Conservation (phyloP, 306 rosid genomes). For the Clitoria ternatea region DNA sequence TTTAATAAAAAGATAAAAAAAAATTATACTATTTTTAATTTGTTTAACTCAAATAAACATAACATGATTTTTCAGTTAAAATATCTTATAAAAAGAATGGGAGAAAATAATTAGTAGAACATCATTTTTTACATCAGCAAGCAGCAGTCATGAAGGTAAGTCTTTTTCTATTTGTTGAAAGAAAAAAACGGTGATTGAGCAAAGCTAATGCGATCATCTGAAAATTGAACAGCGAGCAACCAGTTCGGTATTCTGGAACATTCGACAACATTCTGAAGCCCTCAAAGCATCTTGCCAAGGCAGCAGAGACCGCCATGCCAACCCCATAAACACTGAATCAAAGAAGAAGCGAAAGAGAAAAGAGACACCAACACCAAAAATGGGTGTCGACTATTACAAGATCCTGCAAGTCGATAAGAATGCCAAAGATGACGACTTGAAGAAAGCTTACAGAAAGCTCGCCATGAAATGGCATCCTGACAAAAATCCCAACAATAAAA, state of each 20-base stretch:
- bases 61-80: too few relatives aligned
- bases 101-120: too few relatives aligned
- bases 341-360: constrained; percentile 24
- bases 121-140: too few relatives aligned
- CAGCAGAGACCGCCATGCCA: too few relatives aligned
- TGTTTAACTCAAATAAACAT: too few relatives aligned
- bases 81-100: too few relatives aligned
- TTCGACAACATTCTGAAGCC: constrained; percentile 28
- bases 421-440: constrained; percentile 56
- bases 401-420: constrained; percentile 48
- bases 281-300: too few relatives aligned
- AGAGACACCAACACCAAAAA: constrained; percentile 10
- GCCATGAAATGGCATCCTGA: constrained; percentile 78
- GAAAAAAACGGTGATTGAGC: too few relatives aligned
- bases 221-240: background rate
- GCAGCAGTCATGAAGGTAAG: too few relatives aligned
- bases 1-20: too few relatives aligned
- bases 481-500: constrained; percentile 49
- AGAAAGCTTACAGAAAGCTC: constrained; percentile 57
- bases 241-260: constrained; percentile 28
- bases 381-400: constrained; percentile 65
- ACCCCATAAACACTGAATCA: background rate
- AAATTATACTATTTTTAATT: too few relatives aligned
- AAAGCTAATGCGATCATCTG: background rate
- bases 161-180: too few relatives aligned